Evolutionary conservation across 148 eudicot species (phyloP).

Genomic region (Persicaria tinctoria): DNA sequence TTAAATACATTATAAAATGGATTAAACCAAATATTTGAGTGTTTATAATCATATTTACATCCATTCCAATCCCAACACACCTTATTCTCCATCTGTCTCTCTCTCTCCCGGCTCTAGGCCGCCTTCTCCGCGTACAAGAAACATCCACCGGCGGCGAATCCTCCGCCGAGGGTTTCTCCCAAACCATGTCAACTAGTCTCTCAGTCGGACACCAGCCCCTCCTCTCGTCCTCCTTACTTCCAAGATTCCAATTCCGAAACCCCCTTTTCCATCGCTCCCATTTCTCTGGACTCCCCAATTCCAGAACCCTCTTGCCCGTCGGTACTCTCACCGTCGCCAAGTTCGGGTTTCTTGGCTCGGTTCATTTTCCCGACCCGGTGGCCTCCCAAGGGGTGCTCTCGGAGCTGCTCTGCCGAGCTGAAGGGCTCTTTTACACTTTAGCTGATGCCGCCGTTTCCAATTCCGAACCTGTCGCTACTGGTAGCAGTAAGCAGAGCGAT

Average conservation of each 20-base stretch:
- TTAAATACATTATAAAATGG: too few relatives aligned
- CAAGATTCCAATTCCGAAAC: slow-evolving; percentile 13
- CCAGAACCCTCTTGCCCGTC: slow-evolving; percentile 26
- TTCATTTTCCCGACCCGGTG: slow-evolving; percentile 59
- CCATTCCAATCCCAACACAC: too few relatives aligned
- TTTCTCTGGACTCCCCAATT: slow-evolving; percentile 19
- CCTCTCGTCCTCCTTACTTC: neutral
- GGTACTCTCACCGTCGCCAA: slow-evolving; percentile 31
- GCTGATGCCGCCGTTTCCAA: slow-evolving; percentile 49
- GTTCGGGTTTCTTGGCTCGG: slow-evolving; percentile 47
- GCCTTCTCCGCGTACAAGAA: too few relatives aligned
- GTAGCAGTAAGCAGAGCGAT: slow-evolving; percentile 24
- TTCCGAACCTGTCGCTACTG: slow-evolving; percentile 22
- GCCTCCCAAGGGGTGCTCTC: slow-evolving; percentile 25
- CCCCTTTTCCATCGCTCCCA: slow-evolving; percentile 27
- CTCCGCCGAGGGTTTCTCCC: too few relatives aligned
- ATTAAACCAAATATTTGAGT: too few relatives aligned
- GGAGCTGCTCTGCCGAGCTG: slow-evolving; percentile 45
- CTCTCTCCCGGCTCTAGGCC: too few relatives aligned
- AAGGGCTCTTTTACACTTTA: slow-evolving; percentile 41
- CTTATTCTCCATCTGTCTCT: too few relatives aligned
- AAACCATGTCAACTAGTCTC: neutral
- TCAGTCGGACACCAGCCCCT: neutral
- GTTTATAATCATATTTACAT: too few relatives aligned
- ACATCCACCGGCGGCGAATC: too few relatives aligned